phyloP scores from a whole-genome alignment of 2,329 filamentous ascomycete species.

The Celoporthe dispersa region DNA sequence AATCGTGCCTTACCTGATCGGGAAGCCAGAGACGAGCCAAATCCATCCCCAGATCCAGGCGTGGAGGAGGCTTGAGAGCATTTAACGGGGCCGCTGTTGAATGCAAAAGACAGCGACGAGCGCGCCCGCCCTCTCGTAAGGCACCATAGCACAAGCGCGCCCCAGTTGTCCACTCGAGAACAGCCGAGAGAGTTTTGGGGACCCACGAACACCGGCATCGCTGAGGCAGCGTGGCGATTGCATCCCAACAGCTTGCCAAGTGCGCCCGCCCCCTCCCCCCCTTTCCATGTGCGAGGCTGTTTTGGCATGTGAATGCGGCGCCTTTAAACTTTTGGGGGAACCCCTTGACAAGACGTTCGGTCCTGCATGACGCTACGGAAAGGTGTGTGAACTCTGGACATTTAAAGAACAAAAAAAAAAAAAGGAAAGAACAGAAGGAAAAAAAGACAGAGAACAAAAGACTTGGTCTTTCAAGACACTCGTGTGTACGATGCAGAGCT shows the following conservation, averaged over 20 bases:
- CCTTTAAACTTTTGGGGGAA: neutral
- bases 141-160: neutral
- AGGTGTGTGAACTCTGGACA: neutral
- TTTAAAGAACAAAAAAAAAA: neutral
- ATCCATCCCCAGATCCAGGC: constrained; percentile 14
- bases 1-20: constrained; percentile 17
- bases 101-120: constrained; percentile 22
- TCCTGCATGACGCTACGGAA: neutral
- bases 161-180: neutral
- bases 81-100: constrained; percentile 7
- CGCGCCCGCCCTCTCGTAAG: neutral
- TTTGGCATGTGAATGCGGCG: constrained; percentile 12
- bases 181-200: neutral
- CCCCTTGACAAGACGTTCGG: neutral
- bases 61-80: constrained; percentile 8
- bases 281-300: neutral
- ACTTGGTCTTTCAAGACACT: neutral
- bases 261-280: neutral
- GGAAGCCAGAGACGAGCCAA: constrained; percentile 23
- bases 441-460: neutral
- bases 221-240: neutral
- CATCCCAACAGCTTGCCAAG: neutral
- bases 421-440: neutral
- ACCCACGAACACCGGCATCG: neutral
- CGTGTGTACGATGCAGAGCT: neutral